Conservation (phyloP, 2,329 filamentous ascomycete species). For the Mycogone perniciosa region DNA sequence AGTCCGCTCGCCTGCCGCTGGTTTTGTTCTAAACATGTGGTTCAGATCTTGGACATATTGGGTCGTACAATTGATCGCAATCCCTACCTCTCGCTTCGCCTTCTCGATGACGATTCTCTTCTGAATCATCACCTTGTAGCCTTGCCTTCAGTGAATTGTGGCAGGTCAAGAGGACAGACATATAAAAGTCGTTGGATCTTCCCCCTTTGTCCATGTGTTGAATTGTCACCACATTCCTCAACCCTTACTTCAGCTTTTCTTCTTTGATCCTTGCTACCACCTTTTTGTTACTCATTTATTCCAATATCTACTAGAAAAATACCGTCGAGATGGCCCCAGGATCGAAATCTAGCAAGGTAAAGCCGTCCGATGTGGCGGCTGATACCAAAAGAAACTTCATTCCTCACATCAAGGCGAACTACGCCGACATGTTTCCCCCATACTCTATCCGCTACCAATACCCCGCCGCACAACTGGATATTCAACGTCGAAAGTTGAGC, state of each 20-base stretch:
- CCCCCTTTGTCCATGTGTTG: neutral
- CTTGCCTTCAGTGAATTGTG: neutral
- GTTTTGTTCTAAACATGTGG: slow-evolving; percentile 30
- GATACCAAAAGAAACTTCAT: slow-evolving; percentile 68
- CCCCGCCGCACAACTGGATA: slow-evolving; percentile 40
- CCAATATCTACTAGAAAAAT: neutral
- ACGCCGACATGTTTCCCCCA: slow-evolving; percentile 47
- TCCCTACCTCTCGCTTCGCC: slow-evolving; percentile 24
- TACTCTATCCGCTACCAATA: slow-evolving; percentile 54
- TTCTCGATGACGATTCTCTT: slow-evolving; percentile 7
- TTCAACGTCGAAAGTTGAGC: slow-evolving; percentile 29
- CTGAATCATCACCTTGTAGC: slow-evolving; percentile 7
- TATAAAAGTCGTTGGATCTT: slow-evolving; percentile 1
- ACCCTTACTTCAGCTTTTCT: neutral
- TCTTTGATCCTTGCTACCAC: no score
- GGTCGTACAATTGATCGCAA: slow-evolving; percentile 28
- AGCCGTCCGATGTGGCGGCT: slow-evolving; percentile 57
- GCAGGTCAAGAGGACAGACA: neutral
- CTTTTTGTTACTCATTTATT: neutral
- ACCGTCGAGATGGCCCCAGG: slow-evolving; percentile 25
- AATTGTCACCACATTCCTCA: no score
- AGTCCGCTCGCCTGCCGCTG: slow-evolving; percentile 26
- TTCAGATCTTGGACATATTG: slow-evolving; percentile 31
- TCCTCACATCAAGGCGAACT: slow-evolving; percentile 54
- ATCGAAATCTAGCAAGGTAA: slow-evolving; percentile 27